These are phyloP conservation scores for Coleophoma crateriformis DNA, from an alignment of 2,329 filamentous ascomycete species.

Conservation along the genomic window DNA sequence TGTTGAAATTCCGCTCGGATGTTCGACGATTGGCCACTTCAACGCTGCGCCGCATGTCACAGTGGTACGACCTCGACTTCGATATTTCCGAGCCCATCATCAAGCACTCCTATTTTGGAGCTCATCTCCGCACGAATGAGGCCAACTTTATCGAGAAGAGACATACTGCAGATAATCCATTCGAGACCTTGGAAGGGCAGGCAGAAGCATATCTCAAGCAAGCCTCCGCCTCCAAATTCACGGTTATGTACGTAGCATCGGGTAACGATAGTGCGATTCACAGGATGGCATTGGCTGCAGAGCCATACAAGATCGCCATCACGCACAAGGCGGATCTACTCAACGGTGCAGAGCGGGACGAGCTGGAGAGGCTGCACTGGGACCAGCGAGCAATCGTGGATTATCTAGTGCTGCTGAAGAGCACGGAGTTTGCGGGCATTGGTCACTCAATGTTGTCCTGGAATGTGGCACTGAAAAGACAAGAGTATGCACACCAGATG, in stretches of 20 bases:
- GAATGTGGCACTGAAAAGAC: constrained; percentile 33
- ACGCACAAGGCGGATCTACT: constrained; percentile 38
- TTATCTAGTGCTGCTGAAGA: constrained; percentile 40
- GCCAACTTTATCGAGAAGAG: constrained; percentile 26
- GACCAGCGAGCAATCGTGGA: constrained; percentile 45
- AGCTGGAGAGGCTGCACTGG: constrained; percentile 33
- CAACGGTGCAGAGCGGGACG: constrained; percentile 24
- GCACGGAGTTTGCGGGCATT: constrained; percentile 35
- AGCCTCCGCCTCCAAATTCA: constrained; percentile 21
- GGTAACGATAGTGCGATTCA: constrained; percentile 32
- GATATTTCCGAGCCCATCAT: constrained; percentile 24
- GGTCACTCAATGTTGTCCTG: constrained; percentile 40
- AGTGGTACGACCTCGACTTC: constrained; percentile 19
- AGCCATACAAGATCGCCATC: constrained; percentile 29
- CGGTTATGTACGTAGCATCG: constrained; percentile 37
- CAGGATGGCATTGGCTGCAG: constrained; percentile 30
- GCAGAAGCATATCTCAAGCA: constrained; percentile 30
- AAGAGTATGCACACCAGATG: constrained; percentile 6
- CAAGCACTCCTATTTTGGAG: constrained; percentile 28
- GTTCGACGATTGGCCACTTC: constrained; percentile 25
- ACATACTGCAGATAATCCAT: constrained; percentile 20
- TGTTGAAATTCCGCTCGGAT: constrained; percentile 28
- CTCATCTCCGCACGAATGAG: constrained; percentile 30
- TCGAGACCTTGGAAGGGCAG: constrained; percentile 28
- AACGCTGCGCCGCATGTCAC: constrained; percentile 24